Evolutionary conservation across 164 flowering plant species (phyloP).

Genomic region (Vitis rotundifolia): DNA sequence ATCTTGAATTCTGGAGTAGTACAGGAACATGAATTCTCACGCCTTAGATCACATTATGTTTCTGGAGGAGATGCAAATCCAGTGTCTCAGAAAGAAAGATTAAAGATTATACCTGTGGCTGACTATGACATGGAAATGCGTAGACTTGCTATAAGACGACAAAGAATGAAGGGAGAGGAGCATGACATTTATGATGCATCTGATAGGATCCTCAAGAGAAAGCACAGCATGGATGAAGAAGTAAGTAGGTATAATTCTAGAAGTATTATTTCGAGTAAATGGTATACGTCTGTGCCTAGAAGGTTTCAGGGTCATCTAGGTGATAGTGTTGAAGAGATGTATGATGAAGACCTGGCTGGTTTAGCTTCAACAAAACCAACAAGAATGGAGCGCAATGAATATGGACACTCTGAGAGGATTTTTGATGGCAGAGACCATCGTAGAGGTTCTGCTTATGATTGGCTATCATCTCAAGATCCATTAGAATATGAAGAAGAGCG

Average conservation of each 20-base stretch:
- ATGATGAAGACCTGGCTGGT: slow-evolving; percentile 12
- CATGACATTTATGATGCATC: slow-evolving; percentile 13
- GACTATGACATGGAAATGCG: slow-evolving; percentile 15
- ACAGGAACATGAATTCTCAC: neutral
- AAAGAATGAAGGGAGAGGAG: slow-evolving; percentile 19
- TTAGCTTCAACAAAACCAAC: neutral
- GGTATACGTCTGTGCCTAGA: neutral
- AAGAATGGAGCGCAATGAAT: slow-evolving; percentile 9
- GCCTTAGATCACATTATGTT: slow-evolving; percentile 13
- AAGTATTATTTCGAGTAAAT: slow-evolving; percentile 14
- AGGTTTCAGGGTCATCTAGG: slow-evolving; percentile 6
- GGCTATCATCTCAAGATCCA: slow-evolving; percentile 13
- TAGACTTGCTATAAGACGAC: slow-evolving; percentile 10
- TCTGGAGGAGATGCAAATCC: slow-evolving; percentile 20
- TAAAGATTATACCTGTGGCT: slow-evolving; percentile 8
- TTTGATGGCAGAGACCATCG: slow-evolving; percentile 11
- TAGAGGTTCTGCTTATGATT: slow-evolving; percentile 18
- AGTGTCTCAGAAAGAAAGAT: slow-evolving; percentile 17
- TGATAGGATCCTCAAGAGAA: slow-evolving; percentile 22
- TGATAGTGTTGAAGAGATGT: slow-evolving; percentile 25
- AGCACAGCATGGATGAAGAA: slow-evolving; percentile 20
- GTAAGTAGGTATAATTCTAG: slow-evolving; percentile 6
- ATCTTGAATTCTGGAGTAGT: neutral
- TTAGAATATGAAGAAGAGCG: slow-evolving; percentile 11
- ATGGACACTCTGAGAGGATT: slow-evolving; percentile 13